Evolutionary conservation across 306 rosid genomes (phyloP), one percentile per base, ranked within the genome.

Genomic region (Hippophae rhamnoides): DNA sequence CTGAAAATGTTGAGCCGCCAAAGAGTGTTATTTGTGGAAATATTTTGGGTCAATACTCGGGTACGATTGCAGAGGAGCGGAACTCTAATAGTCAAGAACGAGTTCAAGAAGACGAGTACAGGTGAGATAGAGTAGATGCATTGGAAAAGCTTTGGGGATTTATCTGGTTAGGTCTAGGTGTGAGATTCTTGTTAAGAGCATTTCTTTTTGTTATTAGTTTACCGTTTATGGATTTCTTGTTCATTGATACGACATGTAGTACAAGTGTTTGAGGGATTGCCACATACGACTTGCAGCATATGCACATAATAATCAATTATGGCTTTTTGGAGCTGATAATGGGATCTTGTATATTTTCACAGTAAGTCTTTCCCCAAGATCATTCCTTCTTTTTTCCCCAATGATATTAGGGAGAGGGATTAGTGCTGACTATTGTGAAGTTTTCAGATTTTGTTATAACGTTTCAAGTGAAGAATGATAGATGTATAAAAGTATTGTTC

Each of bases 51-150:
- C 46, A 45, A 2, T 31, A 68, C 72, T 69, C 81, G 72, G 82
- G 77, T 66, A 14, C 63, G 23, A 54, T 13, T 25, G 60, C 10
- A 25, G 71, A 59, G 7, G 59, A n/a, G 49, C 60, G 69, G 74
- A 62, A 66, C 42, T 60, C 69, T 18, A 66, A 38, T 52, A 38
- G 13, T 3, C 56, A 48, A 10, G 67, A 40, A 48, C 64, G 54
- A 31, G 58, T 49, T 3, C 43, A 11, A 38, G 73, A 51, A 0
- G 67, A 63, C 13, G 78, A 76, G 57, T 69, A 81, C 10, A 62
- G 84, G 98, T 92, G 46, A 74, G 83, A 63, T 64, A 53, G 10
- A 23, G 3, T 13, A 49, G 12, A 49, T 49, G 23, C 53, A 12
- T 12, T 8, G n/a, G 13, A 48, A 10, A 11, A 11, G 0, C 14